A percentile compares a stretch with the other conserved stretches of the same genome.
These are phyloP conservation scores for Tulasnella sp. DNA, from an alignment of 768 basidiomycete genomes.

Conservation along the genomic window DNA sequence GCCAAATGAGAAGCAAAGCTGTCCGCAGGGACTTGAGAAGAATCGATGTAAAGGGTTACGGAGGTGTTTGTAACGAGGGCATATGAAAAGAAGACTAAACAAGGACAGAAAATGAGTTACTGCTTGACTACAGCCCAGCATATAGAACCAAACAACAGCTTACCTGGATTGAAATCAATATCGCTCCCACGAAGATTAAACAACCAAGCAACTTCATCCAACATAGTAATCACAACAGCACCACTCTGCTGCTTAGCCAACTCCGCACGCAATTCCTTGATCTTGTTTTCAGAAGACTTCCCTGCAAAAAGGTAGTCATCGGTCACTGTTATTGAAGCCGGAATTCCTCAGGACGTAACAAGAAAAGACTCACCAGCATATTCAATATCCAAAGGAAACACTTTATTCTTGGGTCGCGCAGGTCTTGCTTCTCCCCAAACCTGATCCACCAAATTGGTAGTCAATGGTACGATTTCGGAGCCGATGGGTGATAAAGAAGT, in stretches of 20 bases:
- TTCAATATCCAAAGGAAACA: conserved; percentile 58
- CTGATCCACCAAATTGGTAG: conserved; percentile 59
- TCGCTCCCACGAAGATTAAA: conserved; percentile 88
- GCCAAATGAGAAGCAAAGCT: conserved; percentile 29
- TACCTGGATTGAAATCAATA: conserved; percentile 75
- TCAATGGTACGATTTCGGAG: conserved; percentile 54
- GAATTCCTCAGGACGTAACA: neutral
- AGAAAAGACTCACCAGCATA: conserved; percentile 44
- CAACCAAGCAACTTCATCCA: conserved; percentile 92
- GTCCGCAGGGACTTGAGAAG: conserved; percentile 29
- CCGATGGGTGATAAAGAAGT: conserved; percentile 40
- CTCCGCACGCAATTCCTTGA: conserved; percentile 51
- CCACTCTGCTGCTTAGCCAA: conserved; percentile 39
- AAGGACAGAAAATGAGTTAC: neutral
- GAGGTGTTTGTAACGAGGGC: conserved; percentile 52
- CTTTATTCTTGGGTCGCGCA: conserved; percentile 46
- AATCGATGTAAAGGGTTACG: conserved; percentile 57
- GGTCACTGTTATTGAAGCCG: neutral
- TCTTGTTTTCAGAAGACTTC: conserved; percentile 50
- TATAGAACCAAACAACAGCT: neutral
- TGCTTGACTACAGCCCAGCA: neutral
- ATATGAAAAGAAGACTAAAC: conserved; percentile 83
- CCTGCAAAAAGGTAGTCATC: conserved; percentile 28
- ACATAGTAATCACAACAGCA: conserved; percentile 68
- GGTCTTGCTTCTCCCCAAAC: conserved; percentile 65